Base-by-base conservation (phyloP, 208 protist genomes). In the Trypanosoma cruzi region DNA sequence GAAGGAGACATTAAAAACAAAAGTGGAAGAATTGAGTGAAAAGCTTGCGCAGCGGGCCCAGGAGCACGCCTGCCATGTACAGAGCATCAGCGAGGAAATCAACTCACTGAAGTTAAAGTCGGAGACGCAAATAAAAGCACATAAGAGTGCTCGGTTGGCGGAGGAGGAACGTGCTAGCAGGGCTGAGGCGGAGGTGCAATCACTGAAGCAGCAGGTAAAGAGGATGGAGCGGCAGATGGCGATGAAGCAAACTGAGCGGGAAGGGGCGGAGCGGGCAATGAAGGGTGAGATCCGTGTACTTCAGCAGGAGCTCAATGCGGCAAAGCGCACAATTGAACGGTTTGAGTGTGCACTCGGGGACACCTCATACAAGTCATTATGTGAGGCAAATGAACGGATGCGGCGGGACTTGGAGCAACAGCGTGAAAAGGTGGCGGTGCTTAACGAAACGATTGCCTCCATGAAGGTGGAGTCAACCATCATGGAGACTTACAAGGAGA, bases 321-420 rank as follows among this genome's bases (percentile, higher is more conserved):
- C 87, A 29, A 92, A 91, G 71, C 85, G 85, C 36, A 96, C 91
- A 26, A 93, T 96, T 63, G 81, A 93, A 60, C 79, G 87, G n/a
- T 85, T 94, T 42, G 91, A 96, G 65, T 78, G 71, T 29, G 77
- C 82, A 10, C 75, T 96, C 44, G 87, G 88, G 24, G 91, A 95
- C 46, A 71, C 77, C 14, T 81, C 84, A 57, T 92, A 84, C 71
- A 87, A 81, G 49, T 86, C 90, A 54, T 75, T 94, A 31, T 82
- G 81, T 6, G 87, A 91, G 73, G 82, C 86, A 60, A 95, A 95
- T 62, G 89, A 90, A 46, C 75, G 79, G 36, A 73, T 96, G 44
- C 76, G 56, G 29, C 70, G 64, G 26, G 87, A 96, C 56, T 55
- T 86, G n/a, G 73, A 81, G 55, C 61, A 74, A n/a, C 71, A 87